Evolutionary conservation across 352 stramenopile species (phyloP), one percentile per base, ranked within the genome.

Genomic region (Plasmopara viticola): DNA sequence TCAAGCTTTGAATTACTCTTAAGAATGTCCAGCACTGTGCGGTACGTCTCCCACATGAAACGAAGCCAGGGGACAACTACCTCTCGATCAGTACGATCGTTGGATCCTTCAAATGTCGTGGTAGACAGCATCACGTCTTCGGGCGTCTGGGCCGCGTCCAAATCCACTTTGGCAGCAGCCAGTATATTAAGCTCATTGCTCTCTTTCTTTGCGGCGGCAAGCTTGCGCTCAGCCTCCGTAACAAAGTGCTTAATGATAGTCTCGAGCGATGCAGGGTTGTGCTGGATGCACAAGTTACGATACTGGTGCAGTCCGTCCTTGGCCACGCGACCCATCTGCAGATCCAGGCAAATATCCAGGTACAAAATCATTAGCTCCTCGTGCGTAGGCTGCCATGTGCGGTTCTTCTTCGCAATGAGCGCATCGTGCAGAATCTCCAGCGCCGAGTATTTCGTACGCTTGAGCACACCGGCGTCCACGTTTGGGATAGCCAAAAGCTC

Each of bases 241-340:
- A 98, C 76, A 48, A 98, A 86, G 68, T 98, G 86, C 25, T 79
- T 70, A 48, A 98, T 96, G 18, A 98, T 86, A 30, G 74, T 96
- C 74, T 98, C 94, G 28, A 99, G 79, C 66, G 89, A 98, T 14
- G 90, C 86, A 0, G 96, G 94, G 41, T 97, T 97, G 61, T 98
- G 87, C 64, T 95, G 76, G 91, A 97, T 74, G 53, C 85, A 72
- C 43, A 98, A 64, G 75, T 98, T 98, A 35, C 96, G 78, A 75
- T 99, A 99, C 75, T 99, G 96, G 64, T 99, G 95, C 33, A 99
- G 75, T 1, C 96, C 96, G 66, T 99, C 96, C 76, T 99, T 99
- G 37, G 94, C 95, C 65, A 97, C 92, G 48, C 87, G 80, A 3
- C 79, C 84, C 43, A 92, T 75, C 73, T 98, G 86, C 34, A 98